phyloP scores from a whole-genome alignment of 2,329 filamentous ascomycete species.

The Didymella keratinophila region DNA sequence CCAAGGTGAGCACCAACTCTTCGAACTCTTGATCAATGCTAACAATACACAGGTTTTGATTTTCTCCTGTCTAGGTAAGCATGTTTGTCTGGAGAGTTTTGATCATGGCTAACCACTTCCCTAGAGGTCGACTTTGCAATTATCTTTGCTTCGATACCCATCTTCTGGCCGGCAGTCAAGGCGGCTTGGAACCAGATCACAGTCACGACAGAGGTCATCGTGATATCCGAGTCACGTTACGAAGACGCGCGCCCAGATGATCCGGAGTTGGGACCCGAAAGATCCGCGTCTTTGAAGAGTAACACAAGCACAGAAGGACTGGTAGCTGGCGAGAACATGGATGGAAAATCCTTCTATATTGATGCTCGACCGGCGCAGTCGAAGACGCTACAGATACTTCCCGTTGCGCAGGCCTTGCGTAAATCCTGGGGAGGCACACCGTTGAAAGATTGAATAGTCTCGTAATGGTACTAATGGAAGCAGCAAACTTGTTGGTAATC shows the following conservation, averaged over 20 bases:
- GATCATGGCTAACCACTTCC: neutral
- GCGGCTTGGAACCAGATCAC: conserved; percentile 39
- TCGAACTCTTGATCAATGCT: neutral
- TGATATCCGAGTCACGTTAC: conserved; percentile 33
- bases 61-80: conserved; percentile 17
- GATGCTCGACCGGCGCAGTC: neutral
- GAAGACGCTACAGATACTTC: neutral
- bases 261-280: conserved; percentile 26
- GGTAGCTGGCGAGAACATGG: conserved; percentile 15
- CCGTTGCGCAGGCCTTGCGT: neutral
- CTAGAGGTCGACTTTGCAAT: conserved; percentile 48
- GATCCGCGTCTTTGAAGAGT: conserved; percentile 26
- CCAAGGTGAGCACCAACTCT: conserved; percentile 10
- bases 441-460: neutral
- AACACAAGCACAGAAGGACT: conserved; percentile 29
- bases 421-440: conserved; percentile 1
- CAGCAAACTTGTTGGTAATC: no score
- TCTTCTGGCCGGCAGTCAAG: conserved; percentile 48
- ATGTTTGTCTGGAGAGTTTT: no score
- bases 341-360: neutral
- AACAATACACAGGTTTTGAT: conserved; percentile 25
- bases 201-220: conserved; percentile 44
- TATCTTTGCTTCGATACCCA: conserved; percentile 48
- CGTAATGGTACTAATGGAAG: neutral
- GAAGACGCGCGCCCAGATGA: conserved; percentile 8